Conservation (phyloP, 225 moss, liverwort and hornwort species). For the Asterella californica region DNA sequence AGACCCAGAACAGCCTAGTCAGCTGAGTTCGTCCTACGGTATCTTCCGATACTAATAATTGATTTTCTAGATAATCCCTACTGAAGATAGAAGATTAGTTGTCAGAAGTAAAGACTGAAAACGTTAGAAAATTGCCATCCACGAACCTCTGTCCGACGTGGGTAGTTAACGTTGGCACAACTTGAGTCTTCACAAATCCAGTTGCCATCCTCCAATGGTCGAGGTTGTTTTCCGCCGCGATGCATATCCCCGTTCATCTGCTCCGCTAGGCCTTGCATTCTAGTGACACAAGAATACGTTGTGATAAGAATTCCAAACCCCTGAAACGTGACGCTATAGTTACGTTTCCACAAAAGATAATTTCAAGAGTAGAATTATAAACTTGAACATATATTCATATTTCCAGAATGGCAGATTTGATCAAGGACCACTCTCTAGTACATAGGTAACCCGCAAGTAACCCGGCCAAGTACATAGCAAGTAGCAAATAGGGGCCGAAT, state of each 20-base stretch:
- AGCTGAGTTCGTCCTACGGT: too few species aligned
- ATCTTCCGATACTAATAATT: too few species aligned
- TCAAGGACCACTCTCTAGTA: too few species aligned
- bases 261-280: constrained; percentile 82
- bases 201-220: constrained; percentile 97
- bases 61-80: too few species aligned
- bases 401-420: too few species aligned
- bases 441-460: too few species aligned
- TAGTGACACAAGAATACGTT: background rate
- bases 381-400: background rate
- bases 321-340: background rate
- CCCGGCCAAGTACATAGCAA: too few species aligned
- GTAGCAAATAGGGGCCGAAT: too few species aligned
- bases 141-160: constrained; percentile 87
- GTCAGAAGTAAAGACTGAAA: too few species aligned
- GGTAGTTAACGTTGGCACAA: constrained; percentile 96
- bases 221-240: constrained; percentile 94
- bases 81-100: too few species aligned
- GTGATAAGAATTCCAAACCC: background rate
- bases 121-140: too few species aligned
- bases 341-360: background rate
- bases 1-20: too few species aligned
- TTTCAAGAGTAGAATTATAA: background rate
- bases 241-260: constrained; percentile 91
- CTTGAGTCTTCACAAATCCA: constrained; percentile 95